Percentiles rank a stretch among this genome's conserved stretches.
Conservation (phyloP, 495 filamentous ascomycete genomes). For the Daldinia grandis region DNA sequence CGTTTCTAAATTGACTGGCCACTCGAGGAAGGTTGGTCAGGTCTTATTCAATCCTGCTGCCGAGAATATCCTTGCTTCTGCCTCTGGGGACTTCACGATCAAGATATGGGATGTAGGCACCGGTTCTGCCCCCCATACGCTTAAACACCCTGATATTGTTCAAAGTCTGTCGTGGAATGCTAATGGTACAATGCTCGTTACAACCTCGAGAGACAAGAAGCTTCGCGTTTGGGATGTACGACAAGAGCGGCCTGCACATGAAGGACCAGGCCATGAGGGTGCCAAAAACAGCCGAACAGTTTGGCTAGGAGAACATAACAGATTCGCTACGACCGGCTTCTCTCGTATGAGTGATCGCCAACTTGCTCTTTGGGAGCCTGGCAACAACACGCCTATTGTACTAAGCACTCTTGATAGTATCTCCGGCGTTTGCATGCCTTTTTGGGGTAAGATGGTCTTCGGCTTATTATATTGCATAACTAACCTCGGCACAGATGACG, state of each 20-base stretch:
- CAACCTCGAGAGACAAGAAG: constrained; percentile 98
- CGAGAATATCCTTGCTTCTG: constrained; percentile 92
- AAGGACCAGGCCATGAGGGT: constrained; percentile 84
- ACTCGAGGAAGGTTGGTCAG: constrained; percentile 90
- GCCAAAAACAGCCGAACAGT: constrained; percentile 97
- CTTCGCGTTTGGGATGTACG: constrained; percentile 95
- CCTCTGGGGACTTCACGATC: constrained; percentile 93
- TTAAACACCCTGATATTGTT: constrained; percentile 89
- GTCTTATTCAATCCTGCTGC: constrained; percentile 97
- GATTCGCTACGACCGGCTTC: constrained; percentile 95
- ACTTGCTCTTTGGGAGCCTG: constrained; percentile 93
- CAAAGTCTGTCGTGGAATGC: constrained; percentile 97
- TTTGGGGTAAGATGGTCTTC: constrained; percentile 73
- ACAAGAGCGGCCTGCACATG: constrained; percentile 87
- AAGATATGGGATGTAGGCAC: constrained; percentile 95
- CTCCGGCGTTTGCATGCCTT: constrained; percentile 98
- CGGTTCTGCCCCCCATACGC: constrained; percentile 72
- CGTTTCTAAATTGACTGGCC: constrained; percentile 78
- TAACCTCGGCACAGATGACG: constrained; percentile 69
- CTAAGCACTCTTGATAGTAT: constrained; percentile 89
- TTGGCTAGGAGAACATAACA: constrained; percentile 95
- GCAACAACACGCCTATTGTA: constrained; percentile 83
- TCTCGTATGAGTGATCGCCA: constrained; percentile 98
- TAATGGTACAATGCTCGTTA: constrained; percentile 86
- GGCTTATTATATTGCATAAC: constrained; percentile 6